A percentile compares a stretch with the other conserved stretches of the same genome.
These are phyloP conservation scores for Mortierella sp. DNA, from an alignment of 371 early-diverging fungal species.

Conservation along the genomic window DNA sequence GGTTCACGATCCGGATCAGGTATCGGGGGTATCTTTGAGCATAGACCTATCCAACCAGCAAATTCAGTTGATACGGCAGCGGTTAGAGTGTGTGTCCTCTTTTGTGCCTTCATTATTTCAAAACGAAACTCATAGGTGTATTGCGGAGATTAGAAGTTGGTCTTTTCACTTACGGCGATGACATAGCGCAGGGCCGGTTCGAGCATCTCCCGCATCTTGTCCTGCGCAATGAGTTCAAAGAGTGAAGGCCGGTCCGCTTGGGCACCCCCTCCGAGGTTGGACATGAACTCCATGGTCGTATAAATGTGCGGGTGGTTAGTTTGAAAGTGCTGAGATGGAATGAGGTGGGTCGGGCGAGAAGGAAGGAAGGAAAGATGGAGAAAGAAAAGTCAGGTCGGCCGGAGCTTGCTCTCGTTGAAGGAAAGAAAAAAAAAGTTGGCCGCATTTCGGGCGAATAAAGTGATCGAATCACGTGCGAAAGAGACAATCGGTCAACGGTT, in stretches of 20 bases:
- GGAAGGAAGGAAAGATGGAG: background rate
- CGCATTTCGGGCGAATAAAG: conserved; percentile 3
- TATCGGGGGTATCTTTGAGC: conserved; percentile 92
- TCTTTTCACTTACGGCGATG: conserved; percentile 82
- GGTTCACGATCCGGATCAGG: conserved; percentile 80
- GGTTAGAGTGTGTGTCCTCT: background rate
- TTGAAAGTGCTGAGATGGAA: background rate
- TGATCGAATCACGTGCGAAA: background rate
- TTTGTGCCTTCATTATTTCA: background rate
- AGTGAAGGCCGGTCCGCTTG: conserved; percentile 86
- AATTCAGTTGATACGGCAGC: background rate
- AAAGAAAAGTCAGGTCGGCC: background rate
- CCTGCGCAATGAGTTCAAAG: conserved; percentile 92
- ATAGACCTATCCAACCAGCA: conserved; percentile 69
- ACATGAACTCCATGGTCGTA: conserved; percentile 86
- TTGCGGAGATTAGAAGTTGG: conserved; percentile 11
- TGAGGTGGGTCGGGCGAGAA: background rate
- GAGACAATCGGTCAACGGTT: background rate
- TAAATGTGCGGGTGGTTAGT: background rate
- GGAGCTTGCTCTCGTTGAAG: background rate
- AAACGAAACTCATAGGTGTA: background rate
- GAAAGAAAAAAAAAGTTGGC: background rate
- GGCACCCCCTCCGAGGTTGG: conserved; percentile 78
- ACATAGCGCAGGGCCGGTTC: conserved; percentile 90
- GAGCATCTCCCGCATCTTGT: conserved; percentile 83